Conservation (phyloP, 192 early-diverging fungal species). For the Coemansia sp. region DNA sequence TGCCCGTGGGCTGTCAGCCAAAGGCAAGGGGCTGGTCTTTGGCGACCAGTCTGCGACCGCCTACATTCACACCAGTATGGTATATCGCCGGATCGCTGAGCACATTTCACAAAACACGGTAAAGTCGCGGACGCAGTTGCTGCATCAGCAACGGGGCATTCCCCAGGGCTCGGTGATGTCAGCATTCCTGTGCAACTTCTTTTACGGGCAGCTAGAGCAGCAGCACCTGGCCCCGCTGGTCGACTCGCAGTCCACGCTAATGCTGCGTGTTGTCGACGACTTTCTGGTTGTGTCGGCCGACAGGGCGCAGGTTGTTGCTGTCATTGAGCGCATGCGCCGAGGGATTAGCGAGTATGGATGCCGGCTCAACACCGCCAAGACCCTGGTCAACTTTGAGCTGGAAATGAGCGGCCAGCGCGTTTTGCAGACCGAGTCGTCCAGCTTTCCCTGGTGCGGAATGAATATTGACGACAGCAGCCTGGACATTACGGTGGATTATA, state of each 20-base stretch:
- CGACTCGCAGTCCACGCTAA: conserved; percentile 49
- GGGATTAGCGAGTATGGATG: conserved; percentile 74
- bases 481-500: conserved; percentile 69
- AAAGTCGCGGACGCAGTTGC: conserved; percentile 59
- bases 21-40: conserved; percentile 58
- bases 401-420: conserved; percentile 30
- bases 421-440: conserved; percentile 12
- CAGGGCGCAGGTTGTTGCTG: conserved; percentile 47
- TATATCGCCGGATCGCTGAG: conserved; percentile 56
- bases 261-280: conserved; percentile 82
- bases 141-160: conserved; percentile 74
- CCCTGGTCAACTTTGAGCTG: conserved; percentile 73
- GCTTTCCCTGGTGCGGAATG: conserved; percentile 74
- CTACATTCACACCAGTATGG: conserved; percentile 50
- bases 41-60: conserved; percentile 70
- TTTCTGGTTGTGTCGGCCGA: conserved; percentile 75
- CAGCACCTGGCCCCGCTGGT: conserved; percentile 51
- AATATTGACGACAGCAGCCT: conserved; percentile 67
- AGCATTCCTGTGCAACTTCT: conserved; percentile 82
- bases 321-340: conserved; percentile 59
- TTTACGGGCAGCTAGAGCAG: conserved; percentile 74
- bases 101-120: conserved; percentile 72
- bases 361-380: conserved; percentile 71
- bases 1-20: conserved; percentile 47
- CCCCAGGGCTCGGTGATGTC: conserved; percentile 92